Base-by-base conservation (phyloP, 192 early-diverging fungal genomes). In the Entomortierella chlamydospora region DNA sequence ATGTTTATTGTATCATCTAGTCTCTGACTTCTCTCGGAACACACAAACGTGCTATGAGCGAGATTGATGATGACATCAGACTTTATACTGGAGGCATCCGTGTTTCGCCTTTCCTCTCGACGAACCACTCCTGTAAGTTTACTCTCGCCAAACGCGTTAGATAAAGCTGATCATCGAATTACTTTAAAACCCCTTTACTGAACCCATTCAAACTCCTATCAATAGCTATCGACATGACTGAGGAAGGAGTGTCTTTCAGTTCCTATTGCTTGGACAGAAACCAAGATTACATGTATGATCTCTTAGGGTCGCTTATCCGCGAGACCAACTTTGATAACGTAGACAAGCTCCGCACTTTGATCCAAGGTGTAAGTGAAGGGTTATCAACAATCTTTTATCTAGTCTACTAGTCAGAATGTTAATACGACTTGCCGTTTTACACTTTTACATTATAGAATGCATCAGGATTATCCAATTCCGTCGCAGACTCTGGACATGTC, bases 61-160 rank as follows among this genome's bases (percentile, higher is more conserved):
- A 91, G 20, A 90, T 99, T 30, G 95, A 97, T 61, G 94, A 97
- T 28, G 90, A 94, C 1, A 93, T 98, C 60, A 86, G 95, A 23
- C 80, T 93, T 25, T 84, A 89, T 65, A 97, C 96, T 4, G 95
- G 94, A 57, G 97, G 97, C 18, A 86, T 99, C 33, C 85, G 83
- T n/a, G 90, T 89, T 15, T 80, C 90, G 49, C 83, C 91, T 15
- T 88, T 90, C 58, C 73, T 91, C 12, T 87, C 87, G 12, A 93
- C 91, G 9, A 87, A 87, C 50, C 91, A 91, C 41, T 85, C 85
- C 11, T 74, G 82, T 87, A 83, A 66, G 68, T 23, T 31, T n/a
- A 55, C 2, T n/a, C 22, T 23, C 52, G 9, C 6, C n/a, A n/a
- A n/a, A n/a, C n/a, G n/a, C n/a, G n/a, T n/a, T n/a, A n/a, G n/a